Conservation (phyloP, 148 eudicot species). For the Amaranthus cruentus region DNA sequence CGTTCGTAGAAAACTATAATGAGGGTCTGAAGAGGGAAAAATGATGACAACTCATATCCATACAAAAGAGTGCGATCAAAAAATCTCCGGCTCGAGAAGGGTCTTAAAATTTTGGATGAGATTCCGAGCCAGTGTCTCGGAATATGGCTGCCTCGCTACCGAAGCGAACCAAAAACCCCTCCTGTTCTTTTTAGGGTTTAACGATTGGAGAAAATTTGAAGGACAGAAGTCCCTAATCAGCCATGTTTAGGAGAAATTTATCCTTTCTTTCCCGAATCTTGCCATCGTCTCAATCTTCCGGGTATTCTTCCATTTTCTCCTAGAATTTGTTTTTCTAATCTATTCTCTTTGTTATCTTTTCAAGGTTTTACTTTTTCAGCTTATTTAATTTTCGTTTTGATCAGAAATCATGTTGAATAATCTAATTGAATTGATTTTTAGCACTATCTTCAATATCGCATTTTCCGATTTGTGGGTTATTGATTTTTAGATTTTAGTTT, state of each 20-base stretch:
- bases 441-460: not conserved
- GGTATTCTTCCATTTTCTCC: conserved; percentile 19
- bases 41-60: too few species aligned
- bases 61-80: too few species aligned
- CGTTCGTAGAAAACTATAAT: too few species aligned
- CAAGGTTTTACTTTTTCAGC: conserved; percentile 1
- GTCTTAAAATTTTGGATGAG: too few species aligned
- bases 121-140: too few species aligned
- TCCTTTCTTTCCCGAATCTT: conserved; percentile 43
- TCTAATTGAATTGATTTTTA: not conserved
- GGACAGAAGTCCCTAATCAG: not conserved
- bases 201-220: conserved; percentile 2
- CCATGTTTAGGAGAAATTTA: conserved; percentile 43
- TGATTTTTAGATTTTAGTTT: not conserved
- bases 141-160: not conserved
- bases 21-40: too few species aligned
- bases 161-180: not conserved
- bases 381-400: too few species aligned
- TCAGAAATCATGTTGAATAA: too few species aligned
- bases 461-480: conserved; percentile 1
- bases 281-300: conserved; percentile 35
- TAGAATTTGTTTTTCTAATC: too few species aligned
- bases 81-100: too few species aligned
- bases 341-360: not conserved
- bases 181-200: conserved; percentile 29